A percentile compares a stretch with the other conserved stretches of the same genome.
Conservation (phyloP, 83 land plant species). For the Isoetes engelmannii region DNA sequence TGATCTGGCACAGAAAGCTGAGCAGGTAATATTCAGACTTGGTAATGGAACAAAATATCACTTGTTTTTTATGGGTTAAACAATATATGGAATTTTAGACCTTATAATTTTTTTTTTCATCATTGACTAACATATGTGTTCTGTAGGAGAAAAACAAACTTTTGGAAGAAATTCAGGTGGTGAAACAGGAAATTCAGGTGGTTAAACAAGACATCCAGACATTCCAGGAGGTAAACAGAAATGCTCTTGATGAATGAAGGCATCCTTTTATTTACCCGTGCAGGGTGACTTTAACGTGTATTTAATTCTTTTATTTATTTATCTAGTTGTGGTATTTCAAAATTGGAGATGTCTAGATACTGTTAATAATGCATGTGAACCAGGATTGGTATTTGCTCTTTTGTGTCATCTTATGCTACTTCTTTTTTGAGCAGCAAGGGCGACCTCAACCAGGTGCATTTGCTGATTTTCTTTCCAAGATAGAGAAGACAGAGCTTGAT, state of each 20-base stretch:
- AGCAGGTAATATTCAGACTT: conserved; percentile 12
- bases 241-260: background rate
- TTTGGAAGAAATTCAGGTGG: conserved; percentile 18
- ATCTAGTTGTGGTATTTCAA: background rate
- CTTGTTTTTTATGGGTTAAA: too few relatives aligned
- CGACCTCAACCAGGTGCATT: too few relatives aligned
- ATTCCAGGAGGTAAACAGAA: background rate
- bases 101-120: background rate
- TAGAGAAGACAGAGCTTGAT: background rate
- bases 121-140: background rate
- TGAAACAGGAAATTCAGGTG: background rate
- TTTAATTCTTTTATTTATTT: background rate
- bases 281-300: background rate
- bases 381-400: too few relatives aligned
- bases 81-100: too few relatives aligned
- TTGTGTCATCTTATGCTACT: too few relatives aligned
- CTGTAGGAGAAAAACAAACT: conserved; percentile 26
- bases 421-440: too few relatives aligned
- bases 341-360: background rate
- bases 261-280: background rate
- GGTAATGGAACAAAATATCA: too few relatives aligned
- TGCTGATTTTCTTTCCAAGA: too few relatives aligned
- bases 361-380: background rate
- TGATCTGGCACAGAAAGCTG: conserved; percentile 26
- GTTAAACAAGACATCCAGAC: too few relatives aligned